Evolutionary conservation across 495 filamentous ascomycete genomes (phyloP).

Genomic region (Darksidea phi): DNA sequence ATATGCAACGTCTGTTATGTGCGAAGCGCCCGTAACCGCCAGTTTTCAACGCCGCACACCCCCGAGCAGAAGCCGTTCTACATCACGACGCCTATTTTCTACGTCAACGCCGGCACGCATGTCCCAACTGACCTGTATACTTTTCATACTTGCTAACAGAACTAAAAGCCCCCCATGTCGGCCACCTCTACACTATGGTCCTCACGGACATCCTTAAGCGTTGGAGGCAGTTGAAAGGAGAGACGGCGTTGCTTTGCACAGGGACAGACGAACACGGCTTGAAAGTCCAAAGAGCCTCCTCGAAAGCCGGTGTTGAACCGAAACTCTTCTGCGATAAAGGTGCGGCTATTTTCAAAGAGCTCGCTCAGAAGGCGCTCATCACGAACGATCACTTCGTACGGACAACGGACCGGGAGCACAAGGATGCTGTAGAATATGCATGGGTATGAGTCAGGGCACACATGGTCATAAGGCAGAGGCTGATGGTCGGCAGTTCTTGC

Average conservation of each 20-base stretch:
- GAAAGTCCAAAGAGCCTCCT: slow-evolving; percentile 90
- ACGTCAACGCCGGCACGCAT: slow-evolving; percentile 88
- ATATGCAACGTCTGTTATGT: slow-evolving; percentile 18
- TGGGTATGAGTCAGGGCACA: slow-evolving; percentile 57
- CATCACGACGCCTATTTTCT: slow-evolving; percentile 96
- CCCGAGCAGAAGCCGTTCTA: slow-evolving; percentile 75
- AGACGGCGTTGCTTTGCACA: slow-evolving; percentile 72
- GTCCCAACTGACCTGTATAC: not conserved
- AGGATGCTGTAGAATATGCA: slow-evolving; percentile 84
- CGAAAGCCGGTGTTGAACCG: slow-evolving; percentile 59
- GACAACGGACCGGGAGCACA: slow-evolving; percentile 80
- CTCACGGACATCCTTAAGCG: slow-evolving; percentile 88
- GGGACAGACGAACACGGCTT: slow-evolving; percentile 98
- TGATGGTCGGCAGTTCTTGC: slow-evolving; percentile 52
- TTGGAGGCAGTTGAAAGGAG: slow-evolving; percentile 79
- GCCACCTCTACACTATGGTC: slow-evolving; percentile 91
- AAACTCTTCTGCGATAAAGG: slow-evolving; percentile 64
- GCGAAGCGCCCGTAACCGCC: not conserved
- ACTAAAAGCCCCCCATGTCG: slow-evolving; percentile 80
- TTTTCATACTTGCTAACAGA: not conserved
- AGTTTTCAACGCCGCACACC: slow-evolving; percentile 4
- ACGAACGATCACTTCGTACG: slow-evolving; percentile 83
- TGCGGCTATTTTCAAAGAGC: slow-evolving; percentile 60
- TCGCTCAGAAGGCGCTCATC: slow-evolving; percentile 68
- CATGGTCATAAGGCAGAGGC: not conserved